Percentiles rank a stretch among this genome's conserved stretches.
Evolutionary conservation across 2,329 filamentous ascomycete genomes (phyloP).

Genomic region (Beauveria pseudobassiana): DNA sequence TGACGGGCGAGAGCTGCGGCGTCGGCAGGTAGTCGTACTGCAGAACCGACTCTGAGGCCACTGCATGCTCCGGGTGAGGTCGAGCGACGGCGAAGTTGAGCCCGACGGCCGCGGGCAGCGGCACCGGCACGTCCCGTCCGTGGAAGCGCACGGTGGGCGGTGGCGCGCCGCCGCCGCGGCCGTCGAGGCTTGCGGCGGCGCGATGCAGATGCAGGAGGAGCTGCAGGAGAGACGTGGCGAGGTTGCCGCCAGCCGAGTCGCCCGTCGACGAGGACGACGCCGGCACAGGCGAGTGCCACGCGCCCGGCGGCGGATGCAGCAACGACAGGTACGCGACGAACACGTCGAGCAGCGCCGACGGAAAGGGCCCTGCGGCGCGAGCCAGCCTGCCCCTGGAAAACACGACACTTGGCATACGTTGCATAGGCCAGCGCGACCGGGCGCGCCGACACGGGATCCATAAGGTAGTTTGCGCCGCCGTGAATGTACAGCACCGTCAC

Average conservation of each 20-base stretch:
- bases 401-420: background rate
- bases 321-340: constrained; percentile 59
- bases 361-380: constrained; percentile 62
- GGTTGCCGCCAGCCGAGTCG: constrained; percentile 59
- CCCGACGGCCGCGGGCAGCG: constrained; percentile 53
- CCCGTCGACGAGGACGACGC: constrained; percentile 56
- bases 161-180: background rate
- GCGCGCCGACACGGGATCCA: constrained; percentile 7
- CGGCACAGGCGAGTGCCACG: constrained; percentile 51
- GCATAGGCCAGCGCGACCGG: background rate
- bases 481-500: constrained; percentile 7
- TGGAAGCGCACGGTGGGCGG: constrained; percentile 45
- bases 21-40: constrained; percentile 31
- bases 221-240: constrained; percentile 54
- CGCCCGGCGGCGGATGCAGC: constrained; percentile 55
- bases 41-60: background rate
- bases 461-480: constrained; percentile 8
- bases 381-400: too few relatives aligned
- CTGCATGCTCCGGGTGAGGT: constrained; percentile 47
- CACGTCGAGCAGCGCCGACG: constrained; percentile 58
- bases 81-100: constrained; percentile 58
- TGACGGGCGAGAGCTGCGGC: constrained; percentile 15
- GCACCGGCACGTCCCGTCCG: constrained; percentile 43
- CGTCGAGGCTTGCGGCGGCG: background rate
- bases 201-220: constrained; percentile 51